A percentile compares a stretch with the other conserved stretches of the same genome.
These are phyloP conservation scores for Pugionium cornutum DNA, from an alignment of 345 rosid species.

Conservation along the genomic window DNA sequence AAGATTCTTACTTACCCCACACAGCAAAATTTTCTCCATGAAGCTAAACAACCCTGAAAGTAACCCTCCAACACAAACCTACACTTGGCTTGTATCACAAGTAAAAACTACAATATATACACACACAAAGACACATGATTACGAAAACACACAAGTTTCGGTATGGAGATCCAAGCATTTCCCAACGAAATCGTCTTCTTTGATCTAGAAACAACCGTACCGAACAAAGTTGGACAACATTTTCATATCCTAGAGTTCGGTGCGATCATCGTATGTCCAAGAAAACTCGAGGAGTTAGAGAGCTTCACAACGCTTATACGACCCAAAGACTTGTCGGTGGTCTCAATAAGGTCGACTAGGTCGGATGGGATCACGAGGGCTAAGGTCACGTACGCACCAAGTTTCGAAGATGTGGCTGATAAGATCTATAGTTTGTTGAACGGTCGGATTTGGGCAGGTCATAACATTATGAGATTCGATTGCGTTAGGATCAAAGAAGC, in stretches of 20 bases:
- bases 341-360: slow-evolving; percentile 56
- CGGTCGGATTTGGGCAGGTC: slow-evolving; percentile 96
- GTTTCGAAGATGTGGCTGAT: slow-evolving; percentile 67
- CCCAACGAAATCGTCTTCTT: slow-evolving; percentile 66
- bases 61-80: slow-evolving; percentile 46
- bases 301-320: slow-evolving; percentile 69
- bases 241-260: slow-evolving; percentile 84
- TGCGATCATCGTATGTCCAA: slow-evolving; percentile 74
- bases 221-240: slow-evolving; percentile 57
- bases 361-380: slow-evolving; percentile 72
- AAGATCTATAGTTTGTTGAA: slow-evolving; percentile 60
- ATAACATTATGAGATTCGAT: slow-evolving; percentile 82
- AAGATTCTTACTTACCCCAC: slow-evolving; percentile 43
- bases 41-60: slow-evolving; percentile 37
- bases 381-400: slow-evolving; percentile 62
- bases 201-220: slow-evolving; percentile 88
- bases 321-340: slow-evolving; percentile 64
- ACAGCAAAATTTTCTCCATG: slow-evolving; percentile 28
- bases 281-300: slow-evolving; percentile 64
- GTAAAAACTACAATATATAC: slow-evolving; percentile 46
- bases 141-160: no score
- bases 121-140: background rate
- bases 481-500: slow-evolving; percentile 82
- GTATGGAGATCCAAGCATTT: slow-evolving; percentile 33
- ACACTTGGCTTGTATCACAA: slow-evolving; percentile 43